Conservation (phyloP, 169 alveolate species). For the Plasmodium blacklocki region DNA sequence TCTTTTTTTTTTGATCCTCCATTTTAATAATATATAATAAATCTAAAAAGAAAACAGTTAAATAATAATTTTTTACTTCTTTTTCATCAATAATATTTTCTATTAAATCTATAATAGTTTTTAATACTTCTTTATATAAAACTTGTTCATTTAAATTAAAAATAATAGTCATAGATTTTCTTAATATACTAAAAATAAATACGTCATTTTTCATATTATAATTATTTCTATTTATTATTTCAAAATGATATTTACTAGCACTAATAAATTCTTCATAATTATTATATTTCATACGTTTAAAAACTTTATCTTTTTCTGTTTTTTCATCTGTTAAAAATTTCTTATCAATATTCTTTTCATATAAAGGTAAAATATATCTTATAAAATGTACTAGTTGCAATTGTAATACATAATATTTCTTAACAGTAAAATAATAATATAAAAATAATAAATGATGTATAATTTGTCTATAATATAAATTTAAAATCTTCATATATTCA, state of each 20-base stretch:
- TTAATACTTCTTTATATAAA: conserved; percentile 51
- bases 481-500: conserved; percentile 31
- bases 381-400: conserved; percentile 33
- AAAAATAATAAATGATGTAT: conserved; percentile 58
- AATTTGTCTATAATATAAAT: conserved; percentile 23
- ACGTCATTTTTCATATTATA: conserved; percentile 55
- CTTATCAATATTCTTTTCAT: conserved; percentile 30
- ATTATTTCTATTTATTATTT: conserved; percentile 21
- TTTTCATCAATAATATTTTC: conserved; percentile 68
- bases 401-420: conserved; percentile 51
- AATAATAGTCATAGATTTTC: conserved; percentile 44
- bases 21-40: conserved; percentile 44
- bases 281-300: conserved; percentile 7
- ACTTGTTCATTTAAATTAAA: conserved; percentile 53
- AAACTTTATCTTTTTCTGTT: neutral
- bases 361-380: conserved; percentile 16
- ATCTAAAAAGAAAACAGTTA: conserved; percentile 55
- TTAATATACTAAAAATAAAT: conserved; percentile 55
- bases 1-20: conserved; percentile 46
- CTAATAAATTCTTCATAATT: conserved; percentile 61
- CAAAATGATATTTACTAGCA: conserved; percentile 50
- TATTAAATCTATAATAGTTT: conserved; percentile 35
- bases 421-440: conserved; percentile 58
- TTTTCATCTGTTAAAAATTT: conserved; percentile 8
- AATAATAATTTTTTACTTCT: conserved; percentile 44